Conservation (phyloP, 495 filamentous ascomycete genomes). For the Xylaria cubensis region DNA sequence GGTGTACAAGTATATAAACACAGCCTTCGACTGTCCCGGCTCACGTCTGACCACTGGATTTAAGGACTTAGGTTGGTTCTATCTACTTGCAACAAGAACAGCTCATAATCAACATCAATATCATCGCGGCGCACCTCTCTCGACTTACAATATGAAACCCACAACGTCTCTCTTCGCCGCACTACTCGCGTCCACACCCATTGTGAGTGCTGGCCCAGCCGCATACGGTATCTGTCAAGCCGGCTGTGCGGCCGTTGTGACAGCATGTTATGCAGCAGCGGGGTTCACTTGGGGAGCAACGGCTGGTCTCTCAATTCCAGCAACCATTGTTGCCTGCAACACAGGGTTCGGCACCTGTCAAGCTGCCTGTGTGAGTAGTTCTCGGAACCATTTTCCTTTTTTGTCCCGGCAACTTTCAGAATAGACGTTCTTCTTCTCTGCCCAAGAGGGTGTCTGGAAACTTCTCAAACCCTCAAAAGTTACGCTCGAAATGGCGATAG, state of each 20-base stretch:
- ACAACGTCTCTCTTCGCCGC: conserved; percentile 15
- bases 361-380: conserved; percentile 44
- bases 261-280: conserved; percentile 61
- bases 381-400: background rate
- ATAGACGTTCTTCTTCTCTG: background rate
- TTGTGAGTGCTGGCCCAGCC: conserved; percentile 42
- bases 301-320: conserved; percentile 45
- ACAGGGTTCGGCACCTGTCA: conserved; percentile 56
- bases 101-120: background rate
- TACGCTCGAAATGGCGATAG: background rate
- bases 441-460: background rate
- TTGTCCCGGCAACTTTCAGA: background rate
- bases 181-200: conserved; percentile 8
- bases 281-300: conserved; percentile 57
- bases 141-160: conserved; percentile 23
- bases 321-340: conserved; percentile 55
- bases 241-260: conserved; percentile 55
- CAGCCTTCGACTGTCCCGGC: background rate
- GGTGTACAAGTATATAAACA: background rate
- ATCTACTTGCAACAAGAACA: background rate
- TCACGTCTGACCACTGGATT: background rate
- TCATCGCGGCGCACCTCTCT: background rate
- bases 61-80: background rate
- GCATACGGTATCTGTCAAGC: conserved; percentile 59
- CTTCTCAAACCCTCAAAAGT: background rate